Evolutionary conservation across 768 basidiomycete genomes (phyloP).

Genomic region (Glaciozyma antarctica): DNA sequence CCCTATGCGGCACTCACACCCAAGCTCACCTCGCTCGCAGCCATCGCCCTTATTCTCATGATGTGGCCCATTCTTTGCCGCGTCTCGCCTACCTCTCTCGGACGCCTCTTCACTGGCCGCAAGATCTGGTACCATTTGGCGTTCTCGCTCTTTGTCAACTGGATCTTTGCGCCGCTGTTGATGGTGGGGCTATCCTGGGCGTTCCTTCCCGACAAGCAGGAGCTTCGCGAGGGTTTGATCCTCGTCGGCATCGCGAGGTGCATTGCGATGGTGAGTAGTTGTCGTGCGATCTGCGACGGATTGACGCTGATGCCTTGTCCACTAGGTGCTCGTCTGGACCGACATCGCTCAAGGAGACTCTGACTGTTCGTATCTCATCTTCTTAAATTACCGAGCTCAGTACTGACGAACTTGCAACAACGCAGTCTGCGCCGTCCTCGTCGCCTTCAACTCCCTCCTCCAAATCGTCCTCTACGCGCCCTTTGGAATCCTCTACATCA

Average conservation of each 20-base stretch:
- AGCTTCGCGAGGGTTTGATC: constrained; percentile 67
- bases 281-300: neutral
- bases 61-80: constrained; percentile 68
- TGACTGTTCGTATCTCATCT: constrained; percentile 45
- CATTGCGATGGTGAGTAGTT: constrained; percentile 42
- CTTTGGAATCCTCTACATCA: constrained; percentile 61
- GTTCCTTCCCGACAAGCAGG: constrained; percentile 58
- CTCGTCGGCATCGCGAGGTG: constrained; percentile 71
- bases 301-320: neutral
- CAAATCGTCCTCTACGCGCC: constrained; percentile 71
- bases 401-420: neutral
- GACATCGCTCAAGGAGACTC: constrained; percentile 58
- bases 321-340: constrained; percentile 53
- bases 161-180: constrained; percentile 67
- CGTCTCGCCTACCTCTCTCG: constrained; percentile 64
- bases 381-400: neutral
- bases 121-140: constrained; percentile 58
- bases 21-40: neutral
- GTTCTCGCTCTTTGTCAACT: constrained; percentile 56
- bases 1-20: neutral
- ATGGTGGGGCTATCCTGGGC: constrained; percentile 84
- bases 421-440: constrained; percentile 54
- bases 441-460: constrained; percentile 66
- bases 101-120: constrained; percentile 48
- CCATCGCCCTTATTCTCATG: constrained; percentile 43